Base-by-base conservation (phyloP, 305 asterid species). In the Ruellia speciosa region DNA sequence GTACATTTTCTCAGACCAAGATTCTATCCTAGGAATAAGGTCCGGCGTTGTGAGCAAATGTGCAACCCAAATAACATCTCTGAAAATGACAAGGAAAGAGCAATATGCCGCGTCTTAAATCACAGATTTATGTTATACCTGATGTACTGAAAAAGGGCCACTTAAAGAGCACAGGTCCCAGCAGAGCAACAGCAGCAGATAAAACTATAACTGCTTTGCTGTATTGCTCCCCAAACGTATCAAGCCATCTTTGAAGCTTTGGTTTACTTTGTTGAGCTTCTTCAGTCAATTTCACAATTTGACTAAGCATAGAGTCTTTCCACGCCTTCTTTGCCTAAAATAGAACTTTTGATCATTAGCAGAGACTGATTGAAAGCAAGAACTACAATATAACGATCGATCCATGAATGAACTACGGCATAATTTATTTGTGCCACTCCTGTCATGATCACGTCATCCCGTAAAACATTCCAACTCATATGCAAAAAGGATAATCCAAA, bases 181-280 rank as follows among this genome's bases (percentile, higher is more conserved):
- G 45, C 59, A 88, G 68, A 45, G 92, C 99, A 79, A 93, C 70
- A 14, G 82, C 76, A 49, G 81, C 68, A 46, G 99, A 93, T 51
- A 86, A 64, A 33, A 86, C 56, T 68, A 93, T 78, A 62, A 93
- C 99, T 63, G 86, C 85, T 76, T 72, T 85, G 68, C 99, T 93
- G 78, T 88, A 93, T 59, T 72, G 81, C 78, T 88, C 97, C 50
- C 97, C 99, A 77, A 93, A 93, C 51, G 72, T 84, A 66, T 93
- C 97, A 59, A 93, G 87, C 99, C 99, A 93, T 75, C 97, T 79
- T 66, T 93, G 95, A 66, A 93, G 97, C 77, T 70, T 86, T 48
- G 99, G 99, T 73, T 93, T 93, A 79, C 96, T 93, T 72, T 74
- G 78, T 64, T 93, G 99, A 60, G 99, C 99, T 72, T 86, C 96